Conservation (phyloP, 805 yeast species). For the Starmerella riodocensis region DNA sequence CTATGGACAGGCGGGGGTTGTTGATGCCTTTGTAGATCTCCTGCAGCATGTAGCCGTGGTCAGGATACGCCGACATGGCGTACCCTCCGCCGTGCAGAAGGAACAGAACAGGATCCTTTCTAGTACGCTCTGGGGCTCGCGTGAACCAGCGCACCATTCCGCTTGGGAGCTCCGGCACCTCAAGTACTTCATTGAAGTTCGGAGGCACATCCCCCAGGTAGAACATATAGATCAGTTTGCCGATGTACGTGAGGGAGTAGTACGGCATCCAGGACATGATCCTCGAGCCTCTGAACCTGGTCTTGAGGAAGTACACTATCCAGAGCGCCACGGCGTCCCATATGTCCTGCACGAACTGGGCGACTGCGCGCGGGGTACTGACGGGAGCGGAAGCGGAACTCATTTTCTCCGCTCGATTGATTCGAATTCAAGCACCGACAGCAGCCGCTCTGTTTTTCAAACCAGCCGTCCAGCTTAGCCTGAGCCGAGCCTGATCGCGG, state of each 20-base stretch:
- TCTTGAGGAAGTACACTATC: no score
- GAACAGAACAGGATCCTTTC: constrained; percentile 19
- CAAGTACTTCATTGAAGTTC: constrained; percentile 2
- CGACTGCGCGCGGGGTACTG: no score
- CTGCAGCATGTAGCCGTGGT: constrained; percentile 6
- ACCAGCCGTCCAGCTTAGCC: no score
- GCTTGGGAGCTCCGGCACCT: constrained; percentile 1
- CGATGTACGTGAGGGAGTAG: background rate
- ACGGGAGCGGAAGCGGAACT: no score
- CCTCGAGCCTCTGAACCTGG: no score
- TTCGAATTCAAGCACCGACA: no score
- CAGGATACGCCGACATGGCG: constrained; percentile 5
- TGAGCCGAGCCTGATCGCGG: no score
- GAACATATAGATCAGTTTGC: background rate
- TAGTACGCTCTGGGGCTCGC: constrained; percentile 14
- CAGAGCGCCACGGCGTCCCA: no score
- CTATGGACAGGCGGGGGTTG: constrained; percentile 18
- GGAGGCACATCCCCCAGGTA: constrained; percentile 2
- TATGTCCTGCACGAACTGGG: no score
- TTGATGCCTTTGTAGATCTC: constrained; percentile 4
- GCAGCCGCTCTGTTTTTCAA: no score
- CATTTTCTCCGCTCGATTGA: no score
- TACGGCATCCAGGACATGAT: no score
- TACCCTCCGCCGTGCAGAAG: constrained; percentile 23
- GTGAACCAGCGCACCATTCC: constrained; percentile 15